These are phyloP conservation scores for Geum urbanum DNA, from an alignment of 306 rosid species.

Conservation along the genomic window DNA sequence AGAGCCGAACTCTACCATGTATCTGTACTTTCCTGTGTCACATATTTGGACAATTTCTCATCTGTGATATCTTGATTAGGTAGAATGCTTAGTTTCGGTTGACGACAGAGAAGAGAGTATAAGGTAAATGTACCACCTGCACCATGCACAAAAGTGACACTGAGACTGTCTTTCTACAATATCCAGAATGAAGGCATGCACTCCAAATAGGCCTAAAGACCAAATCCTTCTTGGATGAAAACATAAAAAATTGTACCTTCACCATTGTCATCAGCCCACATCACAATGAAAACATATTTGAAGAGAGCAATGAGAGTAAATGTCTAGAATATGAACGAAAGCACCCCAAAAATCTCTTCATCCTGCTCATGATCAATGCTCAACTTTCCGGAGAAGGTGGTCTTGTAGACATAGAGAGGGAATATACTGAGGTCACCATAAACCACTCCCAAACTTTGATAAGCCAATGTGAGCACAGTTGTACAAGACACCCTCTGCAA, in stretches of 20 bases:
- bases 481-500: constrained; percentile 47
- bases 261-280: constrained; percentile 76
- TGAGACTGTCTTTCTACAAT: constrained; percentile 18
- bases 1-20: constrained; percentile 44
- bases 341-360: constrained; percentile 70
- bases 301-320: constrained; percentile 68
- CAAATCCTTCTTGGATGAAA: neutral
- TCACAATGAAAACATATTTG: constrained; percentile 69
- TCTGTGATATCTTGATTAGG: constrained; percentile 61
- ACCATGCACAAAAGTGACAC: constrained; percentile 25
- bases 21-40: constrained; percentile 34
- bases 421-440: constrained; percentile 85
- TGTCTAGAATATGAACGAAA: constrained; percentile 81
- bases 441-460: constrained; percentile 84
- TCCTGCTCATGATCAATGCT: constrained; percentile 56
- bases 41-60: constrained; percentile 47
- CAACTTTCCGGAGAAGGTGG: constrained; percentile 71
- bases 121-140: constrained; percentile 81
- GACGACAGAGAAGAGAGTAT: constrained; percentile 73
- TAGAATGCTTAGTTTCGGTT: constrained; percentile 48
- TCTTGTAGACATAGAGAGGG: constrained; percentile 80
- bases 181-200: constrained; percentile 7
- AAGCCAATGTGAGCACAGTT: constrained; percentile 56
- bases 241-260: constrained; percentile 50
- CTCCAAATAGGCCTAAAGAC: neutral